Base-by-base conservation (phyloP, 805 yeast species). In the Isabelozyma heimii region DNA sequence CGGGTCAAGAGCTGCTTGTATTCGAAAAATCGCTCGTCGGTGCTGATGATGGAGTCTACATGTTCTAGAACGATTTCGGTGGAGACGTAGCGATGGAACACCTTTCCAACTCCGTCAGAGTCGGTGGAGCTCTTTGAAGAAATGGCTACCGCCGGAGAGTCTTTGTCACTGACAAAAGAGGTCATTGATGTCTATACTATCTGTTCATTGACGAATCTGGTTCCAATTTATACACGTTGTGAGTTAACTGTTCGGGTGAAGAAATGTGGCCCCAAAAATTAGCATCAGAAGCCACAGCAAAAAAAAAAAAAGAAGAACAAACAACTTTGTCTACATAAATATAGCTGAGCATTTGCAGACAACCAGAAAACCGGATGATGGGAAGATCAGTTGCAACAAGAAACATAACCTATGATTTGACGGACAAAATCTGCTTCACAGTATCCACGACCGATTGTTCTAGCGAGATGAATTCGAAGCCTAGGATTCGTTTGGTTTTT, bases 391-490 rank as follows among this genome's bases (percentile, higher is more conserved):
- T 20, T 20, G 24, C 24, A 20, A 20, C 24, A n/a, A n/a, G n/a
- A n/a, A n/a, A n/a, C n/a, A n/a, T n/a, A n/a, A n/a, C n/a, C n/a
- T n/a, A n/a, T 20, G 28, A n/a, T 44, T 40, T 30, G 35, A 30
- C 46, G 17, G 43, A 49, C 47, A 61, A 43, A 28, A 63, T 54
- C 48, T 64, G 69, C 15, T 49, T 20, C 24, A 58, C 59, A 7
- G 66, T 51, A 46, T 61, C 68, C 37, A 53, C 55, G 3, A 62
- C 57, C 8, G 56, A 43, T 14, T 55, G 41, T 44, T 62, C 56
- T 39, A 64, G 51, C 37, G 46, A 47, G 33, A 44, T 51, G 39
- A 53, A 53, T n/a, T 52, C 53, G 30, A 56, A 61, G 3, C 62
- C 65, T 40, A 64, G 53, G 1, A 55, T 17, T 33, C 44, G 15